Evolutionary conservation across 2,329 filamentous ascomycete species (phyloP).

Genomic region (Sclerotinia glacialis): DNA sequence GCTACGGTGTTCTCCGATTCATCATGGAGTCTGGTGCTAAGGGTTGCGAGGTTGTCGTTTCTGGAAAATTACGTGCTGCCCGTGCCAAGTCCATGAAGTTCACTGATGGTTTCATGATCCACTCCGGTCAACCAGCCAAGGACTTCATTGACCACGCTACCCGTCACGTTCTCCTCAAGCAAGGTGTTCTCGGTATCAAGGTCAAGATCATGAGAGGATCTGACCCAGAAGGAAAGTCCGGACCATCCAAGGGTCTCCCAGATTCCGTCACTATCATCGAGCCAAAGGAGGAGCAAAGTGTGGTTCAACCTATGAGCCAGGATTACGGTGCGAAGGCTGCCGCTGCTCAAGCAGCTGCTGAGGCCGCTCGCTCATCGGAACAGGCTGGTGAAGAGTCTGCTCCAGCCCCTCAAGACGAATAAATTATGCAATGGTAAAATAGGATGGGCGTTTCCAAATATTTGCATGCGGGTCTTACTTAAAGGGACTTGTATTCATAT

Average conservation of each 20-base stretch:
- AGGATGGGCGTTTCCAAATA: constrained; percentile 38
- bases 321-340: constrained; percentile 96
- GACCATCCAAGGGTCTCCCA: constrained; percentile 93
- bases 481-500: constrained; percentile 37
- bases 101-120: constrained; percentile 99
- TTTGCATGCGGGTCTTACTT: constrained; percentile 35
- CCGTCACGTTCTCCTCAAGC: constrained; percentile 98
- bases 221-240: constrained; percentile 98
- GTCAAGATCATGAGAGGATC: constrained; percentile 99
- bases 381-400: constrained; percentile 45
- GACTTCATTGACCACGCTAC: constrained; percentile 99
- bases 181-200: constrained; percentile 99
- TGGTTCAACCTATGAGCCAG: constrained; percentile 93
- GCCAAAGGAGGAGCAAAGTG: constrained; percentile 97
- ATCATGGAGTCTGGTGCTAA: constrained; percentile 99
- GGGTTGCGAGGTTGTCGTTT: constrained; percentile 99
- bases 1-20: constrained; percentile 99
- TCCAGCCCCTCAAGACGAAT: constrained; percentile 43
- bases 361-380: constrained; percentile 55
- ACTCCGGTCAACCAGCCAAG: constrained; percentile 98
- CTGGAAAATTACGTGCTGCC: constrained; percentile 96
- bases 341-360: constrained; percentile 65
- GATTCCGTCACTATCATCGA: constrained; percentile 99
- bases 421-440: constrained; percentile 34
- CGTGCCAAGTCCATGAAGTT: constrained; percentile 99